These are phyloP conservation scores for Mucor velutinosus DNA, from an alignment of 371 early-diverging fungal genomes.

Conservation along the genomic window DNA sequence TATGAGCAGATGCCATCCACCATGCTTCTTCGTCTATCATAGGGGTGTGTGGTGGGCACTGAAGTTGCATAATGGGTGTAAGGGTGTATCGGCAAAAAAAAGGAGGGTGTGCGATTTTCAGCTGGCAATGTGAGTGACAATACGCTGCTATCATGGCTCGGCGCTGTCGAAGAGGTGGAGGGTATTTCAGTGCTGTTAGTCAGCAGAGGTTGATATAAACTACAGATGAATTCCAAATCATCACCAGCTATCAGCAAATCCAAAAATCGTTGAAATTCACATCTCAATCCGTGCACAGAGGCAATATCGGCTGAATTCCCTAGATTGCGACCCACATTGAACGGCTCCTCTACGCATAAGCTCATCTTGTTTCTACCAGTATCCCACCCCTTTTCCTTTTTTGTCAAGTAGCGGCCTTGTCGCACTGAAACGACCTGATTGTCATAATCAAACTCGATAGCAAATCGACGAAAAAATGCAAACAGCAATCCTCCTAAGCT, in stretches of 20 bases:
- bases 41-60: conserved; percentile 13
- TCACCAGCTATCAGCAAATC: conserved; percentile 50
- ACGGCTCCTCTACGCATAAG: conserved; percentile 92
- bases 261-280: conserved; percentile 78
- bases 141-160: background rate
- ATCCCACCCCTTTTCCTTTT: conserved; percentile 83
- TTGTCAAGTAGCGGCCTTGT: conserved; percentile 73
- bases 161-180: background rate
- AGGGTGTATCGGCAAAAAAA: conserved; percentile 15
- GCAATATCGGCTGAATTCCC: conserved; percentile 86
- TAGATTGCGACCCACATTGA: conserved; percentile 81
- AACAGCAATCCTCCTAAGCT: conserved; percentile 80
- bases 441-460: conserved; percentile 82
- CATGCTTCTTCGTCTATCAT: conserved; percentile 32
- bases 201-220: conserved; percentile 13
- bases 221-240: conserved; percentile 12
- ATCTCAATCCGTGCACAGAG: conserved; percentile 72
- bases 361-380: conserved; percentile 54
- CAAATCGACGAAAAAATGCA: conserved; percentile 83
- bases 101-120: conserved; percentile 7
- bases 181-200: conserved; percentile 13
- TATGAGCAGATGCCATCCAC: conserved; percentile 28
- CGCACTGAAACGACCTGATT: conserved; percentile 79
- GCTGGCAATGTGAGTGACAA: conserved; percentile 16
- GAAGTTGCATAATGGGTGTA: conserved; percentile 3